These are phyloP conservation scores for Carex pumila DNA, from an alignment of 176 grass and related monocot species.

Conservation along the genomic window DNA sequence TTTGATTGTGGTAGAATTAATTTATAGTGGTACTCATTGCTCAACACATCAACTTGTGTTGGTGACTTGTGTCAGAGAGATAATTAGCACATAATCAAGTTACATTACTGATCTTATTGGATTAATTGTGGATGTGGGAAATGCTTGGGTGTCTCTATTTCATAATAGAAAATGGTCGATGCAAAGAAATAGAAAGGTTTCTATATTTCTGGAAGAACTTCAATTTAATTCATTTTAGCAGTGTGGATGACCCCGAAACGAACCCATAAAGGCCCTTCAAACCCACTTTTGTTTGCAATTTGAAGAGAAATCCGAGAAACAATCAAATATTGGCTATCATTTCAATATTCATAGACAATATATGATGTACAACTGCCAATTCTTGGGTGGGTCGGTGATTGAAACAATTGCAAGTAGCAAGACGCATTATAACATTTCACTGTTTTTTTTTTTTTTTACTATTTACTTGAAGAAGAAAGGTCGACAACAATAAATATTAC, in stretches of 20 bases:
- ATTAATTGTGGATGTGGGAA: not conserved
- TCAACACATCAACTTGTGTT: too few relatives aligned
- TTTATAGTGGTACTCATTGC: too few relatives aligned
- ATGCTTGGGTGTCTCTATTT: not conserved
- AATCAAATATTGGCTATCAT: not conserved
- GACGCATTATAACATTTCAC: not conserved
- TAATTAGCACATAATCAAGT: too few relatives aligned
- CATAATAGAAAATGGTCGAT: not conserved
- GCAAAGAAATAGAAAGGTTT: not conserved
- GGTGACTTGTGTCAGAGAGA: too few relatives aligned
- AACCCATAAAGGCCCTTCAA: not conserved
- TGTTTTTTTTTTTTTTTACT: not conserved
- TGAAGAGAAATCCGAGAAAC: not conserved
- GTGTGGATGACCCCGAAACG: not conserved
- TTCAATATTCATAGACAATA: not conserved
- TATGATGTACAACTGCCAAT: not conserved
- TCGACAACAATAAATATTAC: not conserved
- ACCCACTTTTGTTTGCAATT: not conserved
- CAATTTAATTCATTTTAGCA: not conserved
- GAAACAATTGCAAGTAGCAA: constrained; percentile 5
- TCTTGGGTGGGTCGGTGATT: constrained; percentile 15
- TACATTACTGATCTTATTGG: too few relatives aligned
- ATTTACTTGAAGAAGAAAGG: constrained; percentile 5
- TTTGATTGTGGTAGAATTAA: too few relatives aligned
- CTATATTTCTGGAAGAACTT: not conserved